Base-by-base conservation (phyloP, 192 early-diverging fungal genomes). In the Mortierella hygrophila region DNA sequence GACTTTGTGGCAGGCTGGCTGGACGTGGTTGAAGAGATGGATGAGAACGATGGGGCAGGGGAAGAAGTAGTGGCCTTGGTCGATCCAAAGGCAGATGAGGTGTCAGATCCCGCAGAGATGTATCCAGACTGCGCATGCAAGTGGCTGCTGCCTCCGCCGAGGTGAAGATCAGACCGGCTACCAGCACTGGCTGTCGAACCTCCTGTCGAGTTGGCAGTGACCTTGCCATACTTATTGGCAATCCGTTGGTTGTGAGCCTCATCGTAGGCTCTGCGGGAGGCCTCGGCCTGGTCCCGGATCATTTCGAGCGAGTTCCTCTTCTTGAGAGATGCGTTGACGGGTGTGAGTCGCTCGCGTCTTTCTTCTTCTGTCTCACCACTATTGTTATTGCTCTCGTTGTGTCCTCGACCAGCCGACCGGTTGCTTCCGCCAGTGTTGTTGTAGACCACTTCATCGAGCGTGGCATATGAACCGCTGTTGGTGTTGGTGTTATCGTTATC, bases 251-350 rank as follows among this genome's bases (percentile, higher is more conserved):
- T 79, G 29, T 86, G 84, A 16, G 84, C 84, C 2, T 86, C 84
- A 68, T 86, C 84, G 41, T 81, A 86, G 2, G 84, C 84, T 42
- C 79, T 57, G 18, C 84, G 84, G 0, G 84, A 86, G 20, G 84
- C 84, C 44, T 86, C 84, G 0, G 84, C 84, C 38, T 86, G 84
- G 40, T 86, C 84, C 37, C 84, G 55, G 29, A 86, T 86, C 70
- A 81, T 60, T 37, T 86, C 84, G 41, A 86, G 49, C 18, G 84
- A 86, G 76, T 52, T 86, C 23, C 79, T 71, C 65, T 86, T 86
- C 29, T 86, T 86, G 26, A 78, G 78, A 21, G 84, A 81, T 2
- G 84, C 70, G 41, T 86, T 86, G 69, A 86, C 84, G n/a, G 84
- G 84, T 3, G 69, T 75, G 23, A 86, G 68, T 68, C 75, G 84